Evolutionary conservation across 257 asterid genomes (phyloP).

Genomic region (Gentiana dahurica): DNA sequence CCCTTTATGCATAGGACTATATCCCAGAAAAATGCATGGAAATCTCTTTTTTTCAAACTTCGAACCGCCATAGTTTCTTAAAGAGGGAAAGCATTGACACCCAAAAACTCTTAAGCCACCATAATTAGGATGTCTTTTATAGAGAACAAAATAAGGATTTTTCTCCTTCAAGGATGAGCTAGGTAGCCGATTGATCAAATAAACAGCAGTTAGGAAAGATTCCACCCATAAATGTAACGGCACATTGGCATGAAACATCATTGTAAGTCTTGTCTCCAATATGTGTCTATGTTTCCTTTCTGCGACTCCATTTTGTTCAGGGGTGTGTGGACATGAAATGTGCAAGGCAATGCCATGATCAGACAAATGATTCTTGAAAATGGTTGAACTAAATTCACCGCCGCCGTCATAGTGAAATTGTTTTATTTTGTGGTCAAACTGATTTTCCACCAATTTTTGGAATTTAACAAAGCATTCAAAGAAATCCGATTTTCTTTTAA

Average conservation of each 20-base stretch:
- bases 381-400: neutral
- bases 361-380: neutral
- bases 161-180: too few species aligned
- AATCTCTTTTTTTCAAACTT: too few species aligned
- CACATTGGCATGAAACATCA: slow-evolving; percentile 3
- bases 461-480: neutral
- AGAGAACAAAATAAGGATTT: too few species aligned
- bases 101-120: too few species aligned
- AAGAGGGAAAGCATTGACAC: too few species aligned
- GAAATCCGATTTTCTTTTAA: neutral
- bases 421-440: neutral
- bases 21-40: too few species aligned
- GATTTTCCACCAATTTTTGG: neutral
- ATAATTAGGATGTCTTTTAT: too few species aligned
- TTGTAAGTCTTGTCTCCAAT: slow-evolving; percentile 1
- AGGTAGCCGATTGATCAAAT: too few species aligned
- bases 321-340: slow-evolving; percentile 1
- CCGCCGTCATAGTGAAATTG: neutral
- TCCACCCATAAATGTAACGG: neutral
- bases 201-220: too few species aligned
- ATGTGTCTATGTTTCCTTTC: neutral
- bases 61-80: too few species aligned
- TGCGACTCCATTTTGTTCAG: slow-evolving; percentile 4
- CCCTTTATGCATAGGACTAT: too few species aligned
- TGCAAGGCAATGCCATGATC: neutral